These are phyloP conservation scores for Phylloporus sp. DNA, from an alignment of 768 basidiomycete genomes.

Conservation along the genomic window DNA sequence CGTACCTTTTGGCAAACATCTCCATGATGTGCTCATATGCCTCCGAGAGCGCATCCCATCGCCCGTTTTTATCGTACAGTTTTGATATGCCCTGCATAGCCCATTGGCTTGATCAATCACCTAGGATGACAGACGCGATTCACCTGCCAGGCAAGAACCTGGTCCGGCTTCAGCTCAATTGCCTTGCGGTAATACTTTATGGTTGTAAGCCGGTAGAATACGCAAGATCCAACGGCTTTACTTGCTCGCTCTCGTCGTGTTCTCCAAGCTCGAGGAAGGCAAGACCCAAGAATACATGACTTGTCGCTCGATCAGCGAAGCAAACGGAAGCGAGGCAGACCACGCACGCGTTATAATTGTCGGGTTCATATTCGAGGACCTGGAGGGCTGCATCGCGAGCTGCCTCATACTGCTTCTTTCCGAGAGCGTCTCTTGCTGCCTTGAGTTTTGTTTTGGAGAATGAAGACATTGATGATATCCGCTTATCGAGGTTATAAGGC, in stretches of 20 bases:
- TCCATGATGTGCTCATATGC: constrained; percentile 54
- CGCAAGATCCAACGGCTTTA: constrained; percentile 39
- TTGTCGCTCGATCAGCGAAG: constrained; percentile 30
- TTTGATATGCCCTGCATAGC: constrained; percentile 60
- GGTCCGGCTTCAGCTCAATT: constrained; percentile 60
- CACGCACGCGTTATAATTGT: constrained; percentile 85
- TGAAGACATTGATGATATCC: constrained; percentile 26
- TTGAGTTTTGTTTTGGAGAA: constrained; percentile 76
- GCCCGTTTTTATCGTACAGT: constrained; percentile 61
- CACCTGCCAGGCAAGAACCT: constrained; percentile 85
- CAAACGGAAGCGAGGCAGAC: not conserved
- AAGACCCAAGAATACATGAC: constrained; percentile 82
- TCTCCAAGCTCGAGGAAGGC: constrained; percentile 74
- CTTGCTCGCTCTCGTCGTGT: constrained; percentile 77
- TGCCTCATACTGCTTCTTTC: constrained; percentile 66
- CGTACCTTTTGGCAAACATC: constrained; percentile 58
- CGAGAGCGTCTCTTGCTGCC: constrained; percentile 67
- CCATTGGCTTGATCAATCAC: constrained; percentile 7
- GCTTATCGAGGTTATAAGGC: too few species aligned
- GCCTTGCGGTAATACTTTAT: constrained; percentile 76
- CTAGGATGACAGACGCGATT: constrained; percentile 13
- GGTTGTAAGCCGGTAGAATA: constrained; percentile 15
- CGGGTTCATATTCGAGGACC: constrained; percentile 70
- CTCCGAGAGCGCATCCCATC: constrained; percentile 56
- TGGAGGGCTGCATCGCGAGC: constrained; percentile 66